phyloP scores from a whole-genome alignment of 306 rosid genomes.

The Pachyrhizus erosus region DNA sequence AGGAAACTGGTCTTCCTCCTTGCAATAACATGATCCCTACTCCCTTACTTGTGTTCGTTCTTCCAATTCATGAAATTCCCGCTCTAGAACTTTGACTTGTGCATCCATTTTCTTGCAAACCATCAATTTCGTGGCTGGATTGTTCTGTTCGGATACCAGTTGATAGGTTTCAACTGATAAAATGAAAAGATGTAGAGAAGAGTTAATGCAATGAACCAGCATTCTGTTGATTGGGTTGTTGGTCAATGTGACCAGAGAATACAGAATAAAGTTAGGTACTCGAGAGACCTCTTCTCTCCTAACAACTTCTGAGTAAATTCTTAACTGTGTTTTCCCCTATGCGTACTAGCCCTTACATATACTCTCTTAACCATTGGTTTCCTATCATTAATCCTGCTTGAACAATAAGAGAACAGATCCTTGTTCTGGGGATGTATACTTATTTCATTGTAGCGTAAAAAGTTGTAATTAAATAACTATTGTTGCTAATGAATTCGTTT shows the following conservation, averaged over 20 bases:
- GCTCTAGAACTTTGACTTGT: too few relatives aligned
- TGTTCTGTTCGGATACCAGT: too few relatives aligned
- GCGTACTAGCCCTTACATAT: too few relatives aligned
- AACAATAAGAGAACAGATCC: background rate
- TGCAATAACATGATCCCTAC: too few relatives aligned
- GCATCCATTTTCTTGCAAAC: too few relatives aligned
- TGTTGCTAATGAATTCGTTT: background rate
- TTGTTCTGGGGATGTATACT: background rate
- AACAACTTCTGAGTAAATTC: background rate
- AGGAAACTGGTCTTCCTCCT: too few relatives aligned
- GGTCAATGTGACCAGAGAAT: background rate
- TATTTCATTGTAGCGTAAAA: background rate
- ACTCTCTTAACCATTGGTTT: too few relatives aligned
- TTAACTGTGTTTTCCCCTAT: too few relatives aligned
- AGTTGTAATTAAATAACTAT: background rate
- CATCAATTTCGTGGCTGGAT: too few relatives aligned
- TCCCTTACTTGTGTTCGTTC: too few relatives aligned
- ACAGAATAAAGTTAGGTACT: background rate
- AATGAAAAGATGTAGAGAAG: too few relatives aligned
- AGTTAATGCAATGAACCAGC: background rate
- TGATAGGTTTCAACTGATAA: background rate
- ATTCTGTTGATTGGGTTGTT: background rate
- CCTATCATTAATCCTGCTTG: slow-evolving; percentile 6
- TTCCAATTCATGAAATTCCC: too few relatives aligned
- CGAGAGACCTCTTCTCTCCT: background rate